Evolutionary conservation across 164 flowering plant genomes (phyloP), one percentile per base, ranked within the genome.

Genomic region (Magnolia officinalis): DNA sequence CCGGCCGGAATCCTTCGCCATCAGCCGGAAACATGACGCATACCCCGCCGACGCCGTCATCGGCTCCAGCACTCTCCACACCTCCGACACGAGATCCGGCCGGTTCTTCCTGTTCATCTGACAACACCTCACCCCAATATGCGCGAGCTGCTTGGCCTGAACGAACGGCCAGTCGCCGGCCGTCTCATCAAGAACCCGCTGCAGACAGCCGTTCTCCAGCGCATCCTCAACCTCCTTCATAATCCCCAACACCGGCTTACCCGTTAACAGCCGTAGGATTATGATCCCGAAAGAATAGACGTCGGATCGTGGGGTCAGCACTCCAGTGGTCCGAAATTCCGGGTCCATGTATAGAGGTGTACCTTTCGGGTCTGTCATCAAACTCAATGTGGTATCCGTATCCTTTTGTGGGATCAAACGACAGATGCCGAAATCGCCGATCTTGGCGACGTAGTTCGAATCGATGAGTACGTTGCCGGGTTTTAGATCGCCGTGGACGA

Each of bases 121-220:
- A 68, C 90, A 86, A 72, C 98, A 95, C 78, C 91, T 85, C 79
- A 95, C 50, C 50, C 92, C 98, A 76, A 93, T 66, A 26, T 83
- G 82, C 75, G 97, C 91, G 74, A 95, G 80, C 86, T 90, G 95
- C 63, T 90, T 84, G 14, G 97, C 98, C 81, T 88, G 95, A 50
- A 92, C 88, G 84, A 85, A 93, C 7, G 98, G 98, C 97, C 98
- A 95, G 67, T 90, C 89, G 63, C 97, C 97, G 45, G 98, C 98
- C 29, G 90, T 81, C 63, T 83, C 88, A 82, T 95, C 98, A 80
- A 95, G 73, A 9, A 95, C 13, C 23, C 45, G 50, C 52, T 83
- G 79, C 80, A 95, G 79, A 45, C 85, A 85, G 45, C 88, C 91
- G 4, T 77, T 78, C 51, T 85, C 88, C 29, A 95, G 31, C 19